Conservation (phyloP, 2,329 filamentous ascomycete species). For the Helminthosporium solani region DNA sequence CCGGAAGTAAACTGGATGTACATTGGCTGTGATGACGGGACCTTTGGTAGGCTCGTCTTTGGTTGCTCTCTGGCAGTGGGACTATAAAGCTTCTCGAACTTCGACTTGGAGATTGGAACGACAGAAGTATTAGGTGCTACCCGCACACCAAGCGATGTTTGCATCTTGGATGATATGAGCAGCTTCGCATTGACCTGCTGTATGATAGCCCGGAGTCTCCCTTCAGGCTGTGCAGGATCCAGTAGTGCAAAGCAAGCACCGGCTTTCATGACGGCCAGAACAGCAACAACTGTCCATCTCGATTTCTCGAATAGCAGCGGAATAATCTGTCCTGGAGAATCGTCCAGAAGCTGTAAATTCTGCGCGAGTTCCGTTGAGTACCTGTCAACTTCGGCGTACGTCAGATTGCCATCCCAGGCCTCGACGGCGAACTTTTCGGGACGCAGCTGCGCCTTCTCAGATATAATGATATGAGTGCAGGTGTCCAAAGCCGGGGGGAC, state of each 20-base stretch:
- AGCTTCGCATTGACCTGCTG: conserved; percentile 32
- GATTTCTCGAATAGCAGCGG: conserved; percentile 45
- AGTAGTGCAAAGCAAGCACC: conserved; percentile 41
- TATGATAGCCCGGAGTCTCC: conserved; percentile 32
- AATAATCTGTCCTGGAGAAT: conserved; percentile 34
- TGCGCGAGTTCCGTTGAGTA: conserved; percentile 35
- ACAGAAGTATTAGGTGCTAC: conserved; percentile 34
- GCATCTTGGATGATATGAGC: conserved; percentile 31
- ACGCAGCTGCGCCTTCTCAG: conserved; percentile 38
- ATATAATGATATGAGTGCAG: conserved; percentile 52
- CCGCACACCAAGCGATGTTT: conserved; percentile 28
- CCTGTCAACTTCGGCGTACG: conserved; percentile 38
- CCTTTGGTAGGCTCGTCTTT: conserved; percentile 24
- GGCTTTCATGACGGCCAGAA: conserved; percentile 44
- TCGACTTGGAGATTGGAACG: conserved; percentile 36
- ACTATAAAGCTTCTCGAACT: conserved; percentile 29
- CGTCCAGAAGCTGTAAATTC: conserved; percentile 24
- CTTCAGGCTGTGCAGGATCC: conserved; percentile 40
- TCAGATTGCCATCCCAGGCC: conserved; percentile 41
- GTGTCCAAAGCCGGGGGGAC: conserved; percentile 47
- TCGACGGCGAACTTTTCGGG: conserved; percentile 42
- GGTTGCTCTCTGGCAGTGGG: conserved; percentile 33
- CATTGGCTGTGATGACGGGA: conserved; percentile 26
- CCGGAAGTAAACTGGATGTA: conserved; percentile 43
- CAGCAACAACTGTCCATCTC: conserved; percentile 41